Base-by-base conservation (phyloP, 2,329 filamentous ascomycete genomes). In the Apiospora arundinis region DNA sequence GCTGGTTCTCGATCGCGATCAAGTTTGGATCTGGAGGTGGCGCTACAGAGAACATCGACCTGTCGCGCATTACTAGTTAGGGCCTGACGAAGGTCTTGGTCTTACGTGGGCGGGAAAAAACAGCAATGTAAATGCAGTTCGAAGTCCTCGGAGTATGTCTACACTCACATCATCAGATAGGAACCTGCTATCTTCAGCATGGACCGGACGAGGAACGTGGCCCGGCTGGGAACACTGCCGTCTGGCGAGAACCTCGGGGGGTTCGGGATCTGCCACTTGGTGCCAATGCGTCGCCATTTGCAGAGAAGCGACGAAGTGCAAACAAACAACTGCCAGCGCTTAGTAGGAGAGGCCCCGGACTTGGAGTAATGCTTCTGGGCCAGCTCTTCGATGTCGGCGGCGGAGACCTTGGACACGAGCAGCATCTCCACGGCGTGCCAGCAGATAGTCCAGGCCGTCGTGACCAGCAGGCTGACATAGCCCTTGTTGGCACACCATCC, bases 251-350 rank as follows among this genome's bases (percentile, higher is more conserved):
- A 69, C 5, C n/a, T 37, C 11, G 67, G 67, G 37, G 56, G 25
- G 1, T 18, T 40, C 8, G 32, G 45, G 25, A 69, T 44, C 46
- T 69, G 46, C 67, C 67, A 69, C 16, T 69, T 69, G 12, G 67
- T 69, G n/a, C 67, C 67, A 21, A 69, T 56, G 45, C 67, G 67
- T 4, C 67, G 46, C 67, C 67, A 69, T 11, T 69, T 69, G 46
- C 46, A 49, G 18, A 69, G 67, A 40, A 69, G 46, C 8, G 67
- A 23, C 8, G 67, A 49, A 11, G 46, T 52, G 28, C 32, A 40
- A 7, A 69, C 7, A 5, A n/a, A 3, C 16, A 48, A 25, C 3
- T 23, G 66, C 66, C 66, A 21, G 2, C 6, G 7, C n/a, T n/a
- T n/a, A 37, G 44, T 1, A 18, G 9, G 25, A 2, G 25, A 12